Evolutionary conservation across 2,329 filamentous ascomycete species (phyloP).

Genomic region (Podosphaera aphanis): DNA sequence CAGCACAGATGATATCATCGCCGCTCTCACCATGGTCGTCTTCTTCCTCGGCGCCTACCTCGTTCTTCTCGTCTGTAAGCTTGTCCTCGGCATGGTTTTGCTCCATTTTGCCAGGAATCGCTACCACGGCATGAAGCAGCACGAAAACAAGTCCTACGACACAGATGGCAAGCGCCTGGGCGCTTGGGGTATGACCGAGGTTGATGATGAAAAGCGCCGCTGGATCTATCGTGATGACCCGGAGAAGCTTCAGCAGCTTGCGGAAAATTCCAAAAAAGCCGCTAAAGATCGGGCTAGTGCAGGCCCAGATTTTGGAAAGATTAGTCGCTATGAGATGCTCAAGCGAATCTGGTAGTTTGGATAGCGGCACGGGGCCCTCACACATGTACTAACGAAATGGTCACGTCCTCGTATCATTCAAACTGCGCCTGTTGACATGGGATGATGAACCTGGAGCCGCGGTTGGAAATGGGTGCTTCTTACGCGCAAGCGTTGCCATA

Average conservation of each 20-base stretch:
- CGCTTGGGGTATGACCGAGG: constrained; percentile 65
- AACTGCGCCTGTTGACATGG: too few species aligned
- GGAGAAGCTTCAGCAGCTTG: constrained; percentile 38
- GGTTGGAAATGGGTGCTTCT: too few species aligned
- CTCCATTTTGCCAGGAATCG: constrained; percentile 57
- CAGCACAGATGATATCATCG: constrained; percentile 45
- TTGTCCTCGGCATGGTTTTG: constrained; percentile 71
- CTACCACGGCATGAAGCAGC: constrained; percentile 58
- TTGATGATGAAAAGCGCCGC: constrained; percentile 64
- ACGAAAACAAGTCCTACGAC: constrained; percentile 31
- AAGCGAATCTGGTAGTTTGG: constrained; percentile 74
- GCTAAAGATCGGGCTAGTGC: constrained; percentile 30
- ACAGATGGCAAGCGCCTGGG: constrained; percentile 55
- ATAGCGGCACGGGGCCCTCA: too few species aligned
- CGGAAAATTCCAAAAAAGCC: constrained; percentile 38
- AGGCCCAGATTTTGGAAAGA: constrained; percentile 38
- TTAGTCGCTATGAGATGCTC: constrained; percentile 76
- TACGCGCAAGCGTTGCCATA: too few species aligned
- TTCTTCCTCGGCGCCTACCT: constrained; percentile 72
- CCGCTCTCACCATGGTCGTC: constrained; percentile 57
- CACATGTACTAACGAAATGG: neutral
- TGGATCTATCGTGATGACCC: constrained; percentile 75
- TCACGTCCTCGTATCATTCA: neutral
- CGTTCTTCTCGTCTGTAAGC: constrained; percentile 60
- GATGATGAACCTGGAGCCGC: too few species aligned